Base-by-base conservation (phyloP, 2,329 filamentous ascomycete genomes). In the Colletotrichum noveboracense region DNA sequence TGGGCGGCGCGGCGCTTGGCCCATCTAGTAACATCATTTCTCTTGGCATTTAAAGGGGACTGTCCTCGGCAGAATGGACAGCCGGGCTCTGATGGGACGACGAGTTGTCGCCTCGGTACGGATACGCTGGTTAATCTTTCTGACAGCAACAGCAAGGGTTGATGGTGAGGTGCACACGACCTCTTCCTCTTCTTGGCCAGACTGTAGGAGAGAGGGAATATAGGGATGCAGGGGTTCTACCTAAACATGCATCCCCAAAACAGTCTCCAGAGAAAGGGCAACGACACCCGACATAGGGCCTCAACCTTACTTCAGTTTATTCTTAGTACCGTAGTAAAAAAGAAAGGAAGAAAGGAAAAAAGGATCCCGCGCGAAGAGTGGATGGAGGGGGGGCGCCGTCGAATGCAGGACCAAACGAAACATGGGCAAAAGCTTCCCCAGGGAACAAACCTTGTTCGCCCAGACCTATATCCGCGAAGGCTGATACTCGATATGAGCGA, bases 381-480 rank as follows among this genome's bases (percentile, higher is more conserved):
- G 69, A 32, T 14, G 24, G 30, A 12, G 24, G 56, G 4, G 30
- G 30, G n/a, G 8, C 8, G 67, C 7, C 58, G 58, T 32, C 48
- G 43, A 48, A 48, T 21, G 43, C 43, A 48, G 43, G 56, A 52
- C 36, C 64, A 75, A 75, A 73, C 73, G 73, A 75, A 73, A 75
- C 70, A 73, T 68, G 70, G 74, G 74, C 70, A 75, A 75, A 75
- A 74, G 60, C 70, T 75, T 69, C 70, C 70, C 69, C 58, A 8
- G 21, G 62, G 38, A 48, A 18, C 38, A 5, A 68, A 60, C 73
- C 70, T 60, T 65, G 70, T 21, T 61, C 70, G 34, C 24, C 24
- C 14, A 32, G 30, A 52, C 24, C 56, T 73, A 60, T 68, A 58
- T 28, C 24, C 32, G 70, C 64, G 48, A 60, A 38, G 30, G 14